phyloP scores from a whole-genome alignment of 1,284 basidiomycete genomes.

The Trichosporon asahii region DNA sequence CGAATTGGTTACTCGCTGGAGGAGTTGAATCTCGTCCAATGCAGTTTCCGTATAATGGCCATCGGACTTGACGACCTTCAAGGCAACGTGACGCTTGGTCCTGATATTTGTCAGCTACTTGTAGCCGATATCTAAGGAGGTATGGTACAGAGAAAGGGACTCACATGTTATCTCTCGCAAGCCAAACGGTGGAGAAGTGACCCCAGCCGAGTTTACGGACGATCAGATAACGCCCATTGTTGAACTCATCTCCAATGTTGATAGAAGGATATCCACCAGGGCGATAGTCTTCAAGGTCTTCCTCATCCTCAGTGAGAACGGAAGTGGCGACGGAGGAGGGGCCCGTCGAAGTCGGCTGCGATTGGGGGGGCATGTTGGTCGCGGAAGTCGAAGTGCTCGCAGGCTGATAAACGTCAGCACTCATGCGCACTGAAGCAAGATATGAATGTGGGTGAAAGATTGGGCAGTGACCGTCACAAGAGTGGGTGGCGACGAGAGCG shows the following conservation, averaged over 20 bases:
- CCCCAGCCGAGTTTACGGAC: constrained; percentile 97
- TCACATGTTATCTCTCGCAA: constrained; percentile 80
- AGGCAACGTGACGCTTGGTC: constrained; percentile 90
- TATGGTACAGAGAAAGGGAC: constrained; percentile 36
- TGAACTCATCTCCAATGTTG: constrained; percentile 89
- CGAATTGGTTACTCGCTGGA: constrained; percentile 89
- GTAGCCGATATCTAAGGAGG: background rate
- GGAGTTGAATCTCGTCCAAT: constrained; percentile 95
- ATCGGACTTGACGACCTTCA: constrained; percentile 98
- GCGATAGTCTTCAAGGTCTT: constrained; percentile 65
- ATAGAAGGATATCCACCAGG: constrained; percentile 94
- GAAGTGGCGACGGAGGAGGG: constrained; percentile 43
- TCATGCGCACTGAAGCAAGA: background rate
- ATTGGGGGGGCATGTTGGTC: constrained; percentile 19
- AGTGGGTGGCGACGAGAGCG: background rate
- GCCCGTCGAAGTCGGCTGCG: constrained; percentile 21
- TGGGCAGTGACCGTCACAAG: background rate
- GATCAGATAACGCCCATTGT: constrained; percentile 80
- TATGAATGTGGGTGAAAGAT: background rate
- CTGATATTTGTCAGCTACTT: constrained; percentile 54
- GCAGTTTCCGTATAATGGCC: constrained; percentile 97
- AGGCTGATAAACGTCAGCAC: background rate
- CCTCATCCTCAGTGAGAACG: constrained; percentile 53
- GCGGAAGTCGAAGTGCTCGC: background rate
- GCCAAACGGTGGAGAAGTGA: constrained; percentile 94